Conservation (phyloP, 192 early-diverging fungal genomes). For the Podila clonocystis region DNA sequence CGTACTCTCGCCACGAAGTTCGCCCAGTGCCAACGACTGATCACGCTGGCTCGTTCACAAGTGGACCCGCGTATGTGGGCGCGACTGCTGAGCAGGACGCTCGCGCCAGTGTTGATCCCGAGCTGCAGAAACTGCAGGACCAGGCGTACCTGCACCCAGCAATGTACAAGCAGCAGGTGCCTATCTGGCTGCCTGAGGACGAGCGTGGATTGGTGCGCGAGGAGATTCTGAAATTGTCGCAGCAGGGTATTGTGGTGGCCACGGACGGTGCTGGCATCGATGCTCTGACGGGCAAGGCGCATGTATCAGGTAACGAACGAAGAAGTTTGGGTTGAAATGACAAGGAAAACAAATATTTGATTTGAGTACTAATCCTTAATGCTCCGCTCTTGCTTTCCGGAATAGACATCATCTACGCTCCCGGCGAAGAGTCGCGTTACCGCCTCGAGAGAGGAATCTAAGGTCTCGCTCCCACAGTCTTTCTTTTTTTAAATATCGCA, state of each 20-base stretch:
- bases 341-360: no score
- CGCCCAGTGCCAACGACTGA: background rate
- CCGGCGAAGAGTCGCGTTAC: conserved; percentile 40
- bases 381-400: no score
- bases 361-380: no score
- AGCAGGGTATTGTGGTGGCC: conserved; percentile 10
- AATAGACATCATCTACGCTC: conserved; percentile 31
- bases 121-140: conserved; percentile 26
- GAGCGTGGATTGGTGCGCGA: conserved; percentile 21
- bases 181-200: conserved; percentile 39
- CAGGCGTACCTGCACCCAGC: conserved; percentile 44
- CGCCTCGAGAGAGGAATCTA: conserved; percentile 39
- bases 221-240: conserved; percentile 16
- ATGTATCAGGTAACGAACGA: conserved; percentile 12
- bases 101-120: conserved; percentile 1
- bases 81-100: background rate
- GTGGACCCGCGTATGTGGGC: background rate
- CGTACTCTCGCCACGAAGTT: background rate
- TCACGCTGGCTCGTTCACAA: background rate
- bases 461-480: background rate
- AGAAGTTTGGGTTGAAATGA: no score
- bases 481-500: background rate
- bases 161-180: conserved; percentile 21
- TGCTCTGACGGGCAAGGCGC: conserved; percentile 26
- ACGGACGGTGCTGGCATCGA: conserved; percentile 37